A percentile compares a stretch with the other conserved stretches of the same genome.
These are phyloP conservation scores for Xerocomus brunneocitrinus DNA, from an alignment of 768 basidiomycete species.

Conservation along the genomic window DNA sequence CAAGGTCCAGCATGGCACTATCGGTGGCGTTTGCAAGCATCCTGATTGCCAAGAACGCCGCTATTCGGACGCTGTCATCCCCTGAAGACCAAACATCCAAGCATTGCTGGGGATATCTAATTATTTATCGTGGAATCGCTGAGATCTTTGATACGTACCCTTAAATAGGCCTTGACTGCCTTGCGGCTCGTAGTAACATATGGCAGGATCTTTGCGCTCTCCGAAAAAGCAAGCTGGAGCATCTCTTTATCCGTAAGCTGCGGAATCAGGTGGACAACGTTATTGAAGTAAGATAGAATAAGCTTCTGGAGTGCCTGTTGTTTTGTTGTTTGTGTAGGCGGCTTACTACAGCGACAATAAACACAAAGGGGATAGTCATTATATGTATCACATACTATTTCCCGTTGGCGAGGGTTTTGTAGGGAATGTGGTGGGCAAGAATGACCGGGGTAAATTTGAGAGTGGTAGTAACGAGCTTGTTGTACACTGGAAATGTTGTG, in stretches of 20 bases:
- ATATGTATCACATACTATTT: slow-evolving; percentile 61
- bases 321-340: slow-evolving; percentile 75
- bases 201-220: slow-evolving; percentile 86
- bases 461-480: slow-evolving; percentile 83
- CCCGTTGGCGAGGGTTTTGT: slow-evolving; percentile 75
- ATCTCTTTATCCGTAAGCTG: slow-evolving; percentile 68
- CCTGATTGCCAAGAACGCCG: slow-evolving; percentile 81
- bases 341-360: slow-evolving; percentile 55
- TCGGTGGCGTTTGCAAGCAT: slow-evolving; percentile 75
- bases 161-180: slow-evolving; percentile 80
- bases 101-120: slow-evolving; percentile 52
- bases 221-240: slow-evolving; percentile 67
- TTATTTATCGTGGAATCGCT: not conserved
- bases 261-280: slow-evolving; percentile 71
- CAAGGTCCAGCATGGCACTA: slow-evolving; percentile 74
- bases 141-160: slow-evolving; percentile 45
- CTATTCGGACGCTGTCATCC: slow-evolving; percentile 76
- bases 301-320: slow-evolving; percentile 83
- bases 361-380: not conserved
- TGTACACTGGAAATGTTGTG: slow-evolving; percentile 62
- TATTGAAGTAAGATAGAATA: slow-evolving; percentile 86
- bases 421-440: slow-evolving; percentile 82
- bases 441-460: slow-evolving; percentile 89
- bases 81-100: slow-evolving; percentile 80
- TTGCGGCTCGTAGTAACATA: slow-evolving; percentile 84